A percentile compares a stretch with the other conserved stretches of the same genome.
phyloP scores from a whole-genome alignment of 768 basidiomycete species.

The Glaciozyma antarctica region DNA sequence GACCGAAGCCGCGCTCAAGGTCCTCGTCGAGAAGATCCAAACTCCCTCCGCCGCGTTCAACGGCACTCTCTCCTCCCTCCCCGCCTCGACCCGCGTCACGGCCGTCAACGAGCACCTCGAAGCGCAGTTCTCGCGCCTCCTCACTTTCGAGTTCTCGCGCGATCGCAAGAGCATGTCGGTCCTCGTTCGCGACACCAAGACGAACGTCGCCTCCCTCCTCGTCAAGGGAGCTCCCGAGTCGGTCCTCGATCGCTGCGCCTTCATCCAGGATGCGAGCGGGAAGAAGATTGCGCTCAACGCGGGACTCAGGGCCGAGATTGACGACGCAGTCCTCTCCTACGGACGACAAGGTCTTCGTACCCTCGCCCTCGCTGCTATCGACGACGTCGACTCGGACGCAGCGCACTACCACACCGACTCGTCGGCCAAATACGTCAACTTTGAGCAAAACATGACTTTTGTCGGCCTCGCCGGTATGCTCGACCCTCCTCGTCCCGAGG shows the following conservation, averaged over 20 bases:
- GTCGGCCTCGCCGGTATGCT: constrained; percentile 96
- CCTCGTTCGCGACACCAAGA: constrained; percentile 59
- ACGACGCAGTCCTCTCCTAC: constrained; percentile 60
- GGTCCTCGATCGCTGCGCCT: constrained; percentile 77
- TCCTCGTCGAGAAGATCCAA: constrained; percentile 87
- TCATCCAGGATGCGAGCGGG: constrained; percentile 49
- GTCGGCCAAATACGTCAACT: constrained; percentile 71
- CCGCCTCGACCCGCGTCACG: constrained; percentile 57
- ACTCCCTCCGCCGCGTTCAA: constrained; percentile 49
- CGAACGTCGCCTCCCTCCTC: constrained; percentile 53
- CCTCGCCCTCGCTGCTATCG: constrained; percentile 79
- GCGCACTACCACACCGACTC: constrained; percentile 72
- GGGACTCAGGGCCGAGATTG: constrained; percentile 52
- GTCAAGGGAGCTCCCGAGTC: constrained; percentile 96
- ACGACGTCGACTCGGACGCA: constrained; percentile 64
- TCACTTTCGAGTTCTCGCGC: constrained; percentile 95
- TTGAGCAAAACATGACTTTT: constrained; percentile 85
- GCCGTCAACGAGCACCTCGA: constrained; percentile 81
- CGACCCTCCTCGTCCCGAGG: constrained; percentile 94
- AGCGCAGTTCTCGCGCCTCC: constrained; percentile 59
- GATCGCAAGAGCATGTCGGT: constrained; percentile 99
- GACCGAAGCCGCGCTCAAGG: constrained; percentile 92
- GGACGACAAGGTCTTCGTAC: constrained; percentile 76
- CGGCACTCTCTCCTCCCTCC: constrained; percentile 52
- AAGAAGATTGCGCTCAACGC: constrained; percentile 54